Percentiles rank a stretch among this genome's conserved stretches.
These are phyloP conservation scores for Trifolium fragiferum DNA, from an alignment of 306 rosid species.

Conservation along the genomic window DNA sequence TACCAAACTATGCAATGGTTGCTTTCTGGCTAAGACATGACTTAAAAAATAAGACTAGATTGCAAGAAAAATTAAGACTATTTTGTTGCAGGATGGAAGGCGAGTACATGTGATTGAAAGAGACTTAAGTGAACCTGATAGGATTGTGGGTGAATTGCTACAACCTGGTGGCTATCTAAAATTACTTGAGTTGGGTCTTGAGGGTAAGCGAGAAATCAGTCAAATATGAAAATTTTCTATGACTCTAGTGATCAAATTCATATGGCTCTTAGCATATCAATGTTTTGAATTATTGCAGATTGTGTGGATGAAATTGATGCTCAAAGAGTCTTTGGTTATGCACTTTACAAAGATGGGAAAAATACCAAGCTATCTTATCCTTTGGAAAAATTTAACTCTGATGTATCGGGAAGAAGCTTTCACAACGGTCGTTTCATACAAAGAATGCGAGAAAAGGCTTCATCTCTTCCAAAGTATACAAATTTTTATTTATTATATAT, in stretches of 20 bases:
- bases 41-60: conserved; percentile 21
- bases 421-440: conserved; percentile 68
- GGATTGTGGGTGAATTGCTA: conserved; percentile 87
- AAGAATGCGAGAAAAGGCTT: conserved; percentile 57
- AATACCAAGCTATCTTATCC: conserved; percentile 56
- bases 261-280: conserved; percentile 4
- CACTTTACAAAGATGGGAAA: conserved; percentile 65
- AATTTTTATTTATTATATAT: too few species aligned
- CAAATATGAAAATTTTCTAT: conserved; percentile 9
- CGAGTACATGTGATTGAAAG: conserved; percentile 64
- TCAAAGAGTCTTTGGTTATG: conserved; percentile 78
- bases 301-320: conserved; percentile 81
- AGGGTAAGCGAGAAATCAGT: conserved; percentile 57
- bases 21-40: not conserved
- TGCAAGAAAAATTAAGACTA: not conserved
- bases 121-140: conserved; percentile 78
- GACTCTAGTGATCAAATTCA: not conserved
- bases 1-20: not conserved
- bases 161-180: conserved; percentile 93
- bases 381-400: conserved; percentile 45
- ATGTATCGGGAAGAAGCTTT: conserved; percentile 64
- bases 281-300: conserved; percentile 54
- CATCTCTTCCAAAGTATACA: conserved; percentile 53
- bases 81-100: conserved; percentile 58
- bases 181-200: conserved; percentile 74